Evolutionary conservation across 2,329 filamentous ascomycete species (phyloP), one percentile per base, ranked within the genome.

Genomic region (Diaporthe sp.): DNA sequence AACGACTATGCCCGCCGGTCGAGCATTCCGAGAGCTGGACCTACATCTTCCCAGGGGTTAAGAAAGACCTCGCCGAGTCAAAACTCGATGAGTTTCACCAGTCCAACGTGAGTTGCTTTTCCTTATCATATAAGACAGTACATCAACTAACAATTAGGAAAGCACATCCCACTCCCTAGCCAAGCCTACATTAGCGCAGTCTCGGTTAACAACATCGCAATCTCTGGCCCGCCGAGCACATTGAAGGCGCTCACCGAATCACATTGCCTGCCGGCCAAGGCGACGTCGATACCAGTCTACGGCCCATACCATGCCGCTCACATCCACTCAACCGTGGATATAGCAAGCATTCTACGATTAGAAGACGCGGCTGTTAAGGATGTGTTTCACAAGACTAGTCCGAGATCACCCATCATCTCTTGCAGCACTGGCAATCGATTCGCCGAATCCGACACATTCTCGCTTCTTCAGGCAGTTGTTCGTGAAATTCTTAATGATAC

Each of bases 1-100:
- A 90, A 78, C 82, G 83, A 77, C 81, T 90, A 53, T 83, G 80
- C 77, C 84, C 85, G 9, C 78, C 84, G 10, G 77, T 68, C 31
- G 84, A 84, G n/a, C 81, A 81, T 53, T 90, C 90, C 22, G 88
- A 91, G 78, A 89, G 90, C 80, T 94, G 93, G 93, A 93, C 92
- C 10, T 91, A 90, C 75, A 90, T 94, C 77, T 87, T 94, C 72
- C 86, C 91, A n/a, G 88, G 87, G 60, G 84, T 88, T 58, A 87
- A 85, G 58, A 88, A 91, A 77, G 82, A 86, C 49, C 85, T 88
- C 28, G 89, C 89, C 6, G 87, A 85, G 79, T 84, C 83, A 57
- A 85, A 87, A 19, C 85, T 94, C 13, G 84, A 83, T 58, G 85
- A 87, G n/a, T 94, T 93, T 84, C 89, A 93, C 82, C 81, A 85